phyloP scores from a whole-genome alignment of 371 early-diverging fungal genomes.

The Mortierella sp. region DNA sequence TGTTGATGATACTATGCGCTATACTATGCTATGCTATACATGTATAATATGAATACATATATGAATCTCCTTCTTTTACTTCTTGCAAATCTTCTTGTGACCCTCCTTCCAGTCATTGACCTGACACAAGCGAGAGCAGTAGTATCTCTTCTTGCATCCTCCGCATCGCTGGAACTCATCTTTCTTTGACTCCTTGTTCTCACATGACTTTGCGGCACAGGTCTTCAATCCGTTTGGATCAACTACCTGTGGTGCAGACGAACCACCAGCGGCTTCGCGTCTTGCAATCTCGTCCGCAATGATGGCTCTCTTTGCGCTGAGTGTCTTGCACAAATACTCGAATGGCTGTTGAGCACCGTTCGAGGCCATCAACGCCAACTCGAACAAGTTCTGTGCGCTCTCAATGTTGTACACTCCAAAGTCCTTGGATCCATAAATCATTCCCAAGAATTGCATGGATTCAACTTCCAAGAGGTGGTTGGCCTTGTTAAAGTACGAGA shows the following conservation, averaged over 20 bases:
- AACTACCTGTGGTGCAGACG: slow-evolving; percentile 58
- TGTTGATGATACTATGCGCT: too few species aligned
- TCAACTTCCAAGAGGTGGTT: slow-evolving; percentile 68
- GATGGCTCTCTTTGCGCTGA: slow-evolving; percentile 67
- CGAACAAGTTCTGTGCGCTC: slow-evolving; percentile 70
- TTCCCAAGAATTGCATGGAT: slow-evolving; percentile 68
- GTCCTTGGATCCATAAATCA: slow-evolving; percentile 72
- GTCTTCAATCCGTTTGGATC: slow-evolving; percentile 61
- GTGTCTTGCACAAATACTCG: slow-evolving; percentile 63
- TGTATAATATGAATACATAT: too few species aligned
- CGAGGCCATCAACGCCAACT: slow-evolving; percentile 63
- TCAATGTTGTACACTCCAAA: slow-evolving; percentile 72
- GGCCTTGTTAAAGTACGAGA: slow-evolving; percentile 69
- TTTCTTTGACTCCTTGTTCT: slow-evolving; percentile 63
- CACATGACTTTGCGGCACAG: slow-evolving; percentile 63
- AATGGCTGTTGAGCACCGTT: slow-evolving; percentile 67
- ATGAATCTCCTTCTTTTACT: slow-evolving; percentile 50
- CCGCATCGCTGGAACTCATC: slow-evolving; percentile 71
- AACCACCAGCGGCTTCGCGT: slow-evolving; percentile 51
- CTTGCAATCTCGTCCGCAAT: slow-evolving; percentile 61
- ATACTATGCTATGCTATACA: too few species aligned
- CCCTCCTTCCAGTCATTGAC: slow-evolving; percentile 73
- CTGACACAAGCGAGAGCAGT: slow-evolving; percentile 73
- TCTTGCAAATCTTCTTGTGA: slow-evolving; percentile 66
- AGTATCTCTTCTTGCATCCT: slow-evolving; percentile 66